These are phyloP conservation scores for Dalbergia cochinchinensis DNA, from an alignment of 306 rosid genomes.

Conservation along the genomic window DNA sequence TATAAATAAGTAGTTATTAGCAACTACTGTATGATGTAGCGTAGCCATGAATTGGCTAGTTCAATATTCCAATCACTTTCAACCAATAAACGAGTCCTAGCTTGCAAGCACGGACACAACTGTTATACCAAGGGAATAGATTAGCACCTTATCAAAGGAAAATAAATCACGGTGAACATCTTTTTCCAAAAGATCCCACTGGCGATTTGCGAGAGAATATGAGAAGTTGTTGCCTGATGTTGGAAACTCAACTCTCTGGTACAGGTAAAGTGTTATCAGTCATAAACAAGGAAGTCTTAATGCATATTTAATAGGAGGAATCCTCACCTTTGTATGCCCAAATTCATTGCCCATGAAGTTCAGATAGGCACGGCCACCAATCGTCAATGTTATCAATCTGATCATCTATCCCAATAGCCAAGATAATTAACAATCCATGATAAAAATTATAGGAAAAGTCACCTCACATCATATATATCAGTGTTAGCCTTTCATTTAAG, in stretches of 20 bases:
- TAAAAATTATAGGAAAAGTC: constrained; percentile 32
- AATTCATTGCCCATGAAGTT: constrained; percentile 99
- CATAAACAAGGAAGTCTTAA: constrained; percentile 16
- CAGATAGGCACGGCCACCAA: constrained; percentile 83
- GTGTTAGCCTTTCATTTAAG: constrained; percentile 1
- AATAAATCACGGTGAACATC: constrained; percentile 66
- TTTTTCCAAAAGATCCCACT: constrained; percentile 79
- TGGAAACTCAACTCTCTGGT: constrained; percentile 92
- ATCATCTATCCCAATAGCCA: constrained; percentile 70
- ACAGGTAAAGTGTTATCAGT: constrained; percentile 53
- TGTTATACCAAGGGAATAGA: constrained; percentile 28
- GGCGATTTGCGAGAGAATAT: constrained; percentile 80
- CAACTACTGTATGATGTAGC: constrained; percentile 9
- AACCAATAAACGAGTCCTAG: constrained; percentile 11
- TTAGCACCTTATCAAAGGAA: constrained; percentile 77
- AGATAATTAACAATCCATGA: constrained; percentile 24
- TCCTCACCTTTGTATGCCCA: constrained; percentile 91
- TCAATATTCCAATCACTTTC: constrained; percentile 33
- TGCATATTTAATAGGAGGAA: constrained; percentile 26
- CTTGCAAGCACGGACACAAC: constrained; percentile 26
- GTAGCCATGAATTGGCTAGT: constrained; percentile 15
- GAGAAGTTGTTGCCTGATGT: constrained; percentile 81
- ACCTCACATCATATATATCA: background rate
- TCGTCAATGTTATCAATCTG: constrained; percentile 80
- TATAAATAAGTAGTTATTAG: constrained; percentile 27